Evolutionary conservation across 2,329 filamentous ascomycete species (phyloP).

Genomic region (Paracamarosporium sp.): DNA sequence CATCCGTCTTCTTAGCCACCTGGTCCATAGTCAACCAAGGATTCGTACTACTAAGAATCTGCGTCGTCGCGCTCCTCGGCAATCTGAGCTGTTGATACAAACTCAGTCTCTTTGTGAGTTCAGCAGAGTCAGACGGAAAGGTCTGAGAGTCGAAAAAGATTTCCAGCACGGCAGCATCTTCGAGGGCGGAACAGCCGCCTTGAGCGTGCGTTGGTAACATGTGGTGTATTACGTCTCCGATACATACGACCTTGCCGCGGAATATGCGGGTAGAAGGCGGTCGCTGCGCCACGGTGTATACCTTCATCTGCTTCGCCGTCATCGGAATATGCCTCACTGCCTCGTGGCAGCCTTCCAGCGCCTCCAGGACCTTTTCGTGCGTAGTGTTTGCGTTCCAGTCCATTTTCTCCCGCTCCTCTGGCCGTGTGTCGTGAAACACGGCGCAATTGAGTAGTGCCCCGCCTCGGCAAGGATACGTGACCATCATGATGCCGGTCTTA

Average conservation of each 20-base stretch:
- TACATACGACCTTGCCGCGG: conserved; percentile 9
- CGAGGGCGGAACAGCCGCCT: conserved; percentile 16
- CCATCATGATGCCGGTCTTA: conserved; percentile 7
- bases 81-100: conserved; percentile 14
- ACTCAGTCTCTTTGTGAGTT: conserved; percentile 7
- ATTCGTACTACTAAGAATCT: conserved; percentile 16
- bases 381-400: conserved; percentile 16
- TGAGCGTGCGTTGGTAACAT: conserved; percentile 24
- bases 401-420: conserved; percentile 11
- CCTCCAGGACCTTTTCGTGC: conserved; percentile 13
- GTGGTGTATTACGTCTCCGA: conserved; percentile 19
- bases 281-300: conserved; percentile 21
- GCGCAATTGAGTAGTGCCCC: conserved; percentile 18
- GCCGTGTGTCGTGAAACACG: conserved; percentile 20
- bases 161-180: conserved; percentile 21
- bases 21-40: conserved; percentile 16
- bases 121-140: neutral
- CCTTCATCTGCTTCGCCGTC: conserved; percentile 13
- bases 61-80: conserved; percentile 19
- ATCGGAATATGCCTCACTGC: conserved; percentile 9
- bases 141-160: conserved; percentile 10
- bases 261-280: conserved; percentile 7
- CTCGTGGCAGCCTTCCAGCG: conserved; percentile 8
- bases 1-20: conserved; percentile 8
- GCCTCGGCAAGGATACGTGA: conserved; percentile 21